Evolutionary conservation across 257 asterid species (phyloP).

Genomic region (Nicotiana otophora): DNA sequence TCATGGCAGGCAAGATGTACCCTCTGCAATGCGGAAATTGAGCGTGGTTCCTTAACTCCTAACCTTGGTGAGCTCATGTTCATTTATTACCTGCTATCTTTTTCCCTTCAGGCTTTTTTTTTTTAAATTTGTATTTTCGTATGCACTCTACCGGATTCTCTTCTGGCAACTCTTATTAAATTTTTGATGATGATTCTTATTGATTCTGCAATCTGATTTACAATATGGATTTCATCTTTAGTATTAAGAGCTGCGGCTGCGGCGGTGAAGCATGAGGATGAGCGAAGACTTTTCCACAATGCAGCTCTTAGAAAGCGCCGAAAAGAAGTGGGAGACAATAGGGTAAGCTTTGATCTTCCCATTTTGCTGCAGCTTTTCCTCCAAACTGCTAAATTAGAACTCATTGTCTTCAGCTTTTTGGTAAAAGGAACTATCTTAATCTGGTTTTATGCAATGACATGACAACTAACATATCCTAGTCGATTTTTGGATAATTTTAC

Average conservation of each 20-base stretch:
- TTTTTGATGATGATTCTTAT: constrained; percentile 4
- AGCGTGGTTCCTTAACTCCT: constrained; percentile 66
- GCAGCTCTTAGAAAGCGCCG: constrained; percentile 84
- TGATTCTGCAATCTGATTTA: constrained; percentile 8
- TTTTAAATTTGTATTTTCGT: not conserved
- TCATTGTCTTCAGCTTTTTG: not conserved
- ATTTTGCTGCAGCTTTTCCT: constrained; percentile 6
- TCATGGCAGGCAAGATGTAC: constrained; percentile 79
- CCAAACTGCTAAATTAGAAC: constrained; percentile 6
- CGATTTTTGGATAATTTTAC: not conserved
- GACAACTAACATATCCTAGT: not conserved
- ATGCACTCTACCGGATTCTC: not conserved
- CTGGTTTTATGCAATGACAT: not conserved
- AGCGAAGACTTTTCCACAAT: constrained; percentile 84
- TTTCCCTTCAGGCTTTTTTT: not conserved
- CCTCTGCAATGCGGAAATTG: constrained; percentile 72
- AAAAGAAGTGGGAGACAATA: constrained; percentile 76
- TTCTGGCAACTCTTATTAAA: not conserved
- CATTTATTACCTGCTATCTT: not conserved
- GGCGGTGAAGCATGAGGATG: constrained; percentile 94
- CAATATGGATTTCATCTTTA: constrained; percentile 28
- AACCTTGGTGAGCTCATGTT: constrained; percentile 55
- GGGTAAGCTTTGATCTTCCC: constrained; percentile 45
- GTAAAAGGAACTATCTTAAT: not conserved
- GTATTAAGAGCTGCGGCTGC: constrained; percentile 92